Conservation (phyloP, 2,329 filamentous ascomycete genomes). For the Pyricularia grisea region DNA sequence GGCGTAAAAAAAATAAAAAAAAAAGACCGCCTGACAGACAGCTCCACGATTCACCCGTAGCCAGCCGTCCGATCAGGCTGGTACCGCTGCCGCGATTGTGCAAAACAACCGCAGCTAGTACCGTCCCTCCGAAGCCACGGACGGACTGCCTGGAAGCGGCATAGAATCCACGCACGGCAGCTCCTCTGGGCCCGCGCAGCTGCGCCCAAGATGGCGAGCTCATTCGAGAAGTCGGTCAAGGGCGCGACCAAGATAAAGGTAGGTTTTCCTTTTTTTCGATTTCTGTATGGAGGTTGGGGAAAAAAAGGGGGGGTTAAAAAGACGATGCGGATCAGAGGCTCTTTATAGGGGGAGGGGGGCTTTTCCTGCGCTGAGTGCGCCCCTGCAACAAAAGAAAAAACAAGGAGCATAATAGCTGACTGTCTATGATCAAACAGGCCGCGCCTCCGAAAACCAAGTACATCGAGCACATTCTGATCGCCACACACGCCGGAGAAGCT, state of each 20-base stretch:
- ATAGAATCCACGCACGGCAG: not conserved
- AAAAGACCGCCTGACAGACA: not conserved
- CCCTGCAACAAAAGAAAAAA: not conserved
- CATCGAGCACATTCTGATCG: conserved; percentile 94
- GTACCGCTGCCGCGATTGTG: not conserved
- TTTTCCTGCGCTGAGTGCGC: not conserved
- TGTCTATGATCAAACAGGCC: conserved; percentile 46
- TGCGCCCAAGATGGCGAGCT: conserved; percentile 56
- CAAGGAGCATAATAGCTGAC: not conserved
- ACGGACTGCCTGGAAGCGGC: not conserved
- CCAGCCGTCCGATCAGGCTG: not conserved
- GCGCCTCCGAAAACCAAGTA: conserved; percentile 98
- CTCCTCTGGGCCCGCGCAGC: not conserved
- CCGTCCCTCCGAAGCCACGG: not conserved
- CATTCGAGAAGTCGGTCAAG: conserved; percentile 98
- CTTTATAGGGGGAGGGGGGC: not conserved
- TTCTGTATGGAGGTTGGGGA: not conserved
- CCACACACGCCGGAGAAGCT: conserved; percentile 88
- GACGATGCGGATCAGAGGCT: not conserved
- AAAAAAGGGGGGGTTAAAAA: not conserved
- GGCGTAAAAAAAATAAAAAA: too few relatives aligned
- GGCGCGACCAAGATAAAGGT: conserved; percentile 98
- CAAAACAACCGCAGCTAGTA: not conserved
- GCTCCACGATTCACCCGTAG: not conserved
- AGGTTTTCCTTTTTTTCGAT: conserved; percentile 12